A percentile compares a stretch with the other conserved stretches of the same genome.
These are phyloP conservation scores for Penicillium coprophilum DNA, from an alignment of 495 filamentous ascomycete genomes.

Conservation along the genomic window DNA sequence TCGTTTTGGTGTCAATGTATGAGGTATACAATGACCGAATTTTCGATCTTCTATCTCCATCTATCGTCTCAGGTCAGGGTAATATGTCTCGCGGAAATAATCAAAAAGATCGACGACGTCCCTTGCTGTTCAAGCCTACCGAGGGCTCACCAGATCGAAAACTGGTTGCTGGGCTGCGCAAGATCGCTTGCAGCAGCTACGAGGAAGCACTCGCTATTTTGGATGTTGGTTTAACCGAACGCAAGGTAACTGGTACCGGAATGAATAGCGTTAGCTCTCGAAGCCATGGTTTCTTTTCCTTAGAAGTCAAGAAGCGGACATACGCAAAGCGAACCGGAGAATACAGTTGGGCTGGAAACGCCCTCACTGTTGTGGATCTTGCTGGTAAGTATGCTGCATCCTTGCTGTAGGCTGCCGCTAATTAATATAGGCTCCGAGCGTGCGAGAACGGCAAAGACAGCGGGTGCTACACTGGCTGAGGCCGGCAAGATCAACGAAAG, in stretches of 20 bases:
- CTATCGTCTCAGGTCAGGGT: constrained; percentile 41
- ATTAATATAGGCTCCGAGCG: constrained; percentile 70
- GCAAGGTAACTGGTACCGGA: constrained; percentile 85
- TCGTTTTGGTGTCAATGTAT: constrained; percentile 93
- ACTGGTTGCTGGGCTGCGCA: constrained; percentile 85
- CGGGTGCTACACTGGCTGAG: constrained; percentile 86
- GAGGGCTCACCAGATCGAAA: constrained; percentile 83
- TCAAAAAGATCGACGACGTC: constrained; percentile 70
- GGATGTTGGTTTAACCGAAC: constrained; percentile 83
- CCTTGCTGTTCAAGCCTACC: constrained; percentile 83
- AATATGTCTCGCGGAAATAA: constrained; percentile 41
- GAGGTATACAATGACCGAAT: constrained; percentile 99
- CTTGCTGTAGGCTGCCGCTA: constrained; percentile 9
- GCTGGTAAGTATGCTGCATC: constrained; percentile 57
- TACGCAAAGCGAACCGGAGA: constrained; percentile 50
- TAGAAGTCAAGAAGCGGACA: constrained; percentile 85
- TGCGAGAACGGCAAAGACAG: constrained; percentile 88
- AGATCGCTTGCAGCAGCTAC: constrained; percentile 82
- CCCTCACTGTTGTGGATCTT: constrained; percentile 87
- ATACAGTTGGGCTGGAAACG: constrained; percentile 72
- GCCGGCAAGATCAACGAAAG: constrained; percentile 98
- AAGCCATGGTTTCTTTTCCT: constrained; percentile 94
- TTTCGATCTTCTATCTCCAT: constrained; percentile 78
- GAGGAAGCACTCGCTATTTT: constrained; percentile 88
- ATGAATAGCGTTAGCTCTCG: constrained; percentile 85